Percentiles rank a stretch among this genome's conserved stretches.
Evolutionary conservation across 108 stramenopile genomes (phyloP).

Genomic region (Nitzschia sp.): DNA sequence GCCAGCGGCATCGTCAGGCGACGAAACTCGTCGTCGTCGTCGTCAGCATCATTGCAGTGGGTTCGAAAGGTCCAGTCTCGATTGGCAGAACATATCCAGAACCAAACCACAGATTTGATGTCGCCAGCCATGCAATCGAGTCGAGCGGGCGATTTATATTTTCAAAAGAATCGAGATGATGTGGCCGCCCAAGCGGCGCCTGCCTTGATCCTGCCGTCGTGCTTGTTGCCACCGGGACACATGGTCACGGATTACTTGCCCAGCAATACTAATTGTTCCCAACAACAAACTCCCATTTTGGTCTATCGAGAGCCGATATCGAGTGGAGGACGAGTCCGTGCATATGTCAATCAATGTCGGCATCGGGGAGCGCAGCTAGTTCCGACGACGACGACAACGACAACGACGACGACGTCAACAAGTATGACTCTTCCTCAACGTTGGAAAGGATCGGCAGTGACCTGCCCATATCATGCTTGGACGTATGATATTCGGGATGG

Average conservation of each 20-base stretch:
- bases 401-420: not conserved
- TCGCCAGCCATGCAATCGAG: not conserved
- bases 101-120: not conserved
- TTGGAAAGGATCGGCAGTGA: not conserved
- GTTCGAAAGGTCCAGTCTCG: not conserved
- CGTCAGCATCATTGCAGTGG: not conserved
- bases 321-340: not conserved
- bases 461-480: conserved; percentile 21
- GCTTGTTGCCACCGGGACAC: conserved; percentile 2
- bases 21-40: too few relatives aligned
- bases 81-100: not conserved
- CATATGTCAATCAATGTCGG: conserved; percentile 13
- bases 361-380: conserved; percentile 9
- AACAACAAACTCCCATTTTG: not conserved
- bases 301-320: not conserved
- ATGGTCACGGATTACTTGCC: not conserved
- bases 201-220: not conserved
- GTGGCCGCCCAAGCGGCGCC: conserved; percentile 2
- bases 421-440: not conserved
- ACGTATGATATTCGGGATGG: conserved; percentile 10
- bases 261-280: not conserved
- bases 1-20: too few relatives aligned
- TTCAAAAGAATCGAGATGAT: not conserved
- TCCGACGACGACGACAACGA: not conserved
- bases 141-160: not conserved